These are phyloP conservation scores for Cutaneotrichosporon sp. DNA, from an alignment of 1,284 basidiomycete genomes.

Conservation along the genomic window DNA sequence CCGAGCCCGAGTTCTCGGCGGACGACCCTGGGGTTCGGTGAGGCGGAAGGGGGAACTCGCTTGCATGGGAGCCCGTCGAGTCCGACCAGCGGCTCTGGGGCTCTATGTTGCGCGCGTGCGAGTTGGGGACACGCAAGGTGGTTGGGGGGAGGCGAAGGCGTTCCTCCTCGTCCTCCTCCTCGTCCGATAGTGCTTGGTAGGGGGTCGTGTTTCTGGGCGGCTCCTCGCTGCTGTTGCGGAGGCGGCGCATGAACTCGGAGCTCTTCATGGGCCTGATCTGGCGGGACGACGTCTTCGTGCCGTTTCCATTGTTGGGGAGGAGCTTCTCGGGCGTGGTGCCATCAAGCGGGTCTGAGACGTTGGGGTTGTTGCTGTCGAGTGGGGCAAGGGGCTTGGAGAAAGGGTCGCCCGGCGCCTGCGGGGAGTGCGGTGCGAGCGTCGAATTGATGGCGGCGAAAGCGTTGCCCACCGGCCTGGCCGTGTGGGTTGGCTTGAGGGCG, in stretches of 20 bases:
- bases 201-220: neutral
- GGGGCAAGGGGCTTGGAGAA: neutral
- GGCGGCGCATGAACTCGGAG: constrained; percentile 16
- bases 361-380: constrained; percentile 2
- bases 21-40: neutral
- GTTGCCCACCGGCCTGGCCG: neutral
- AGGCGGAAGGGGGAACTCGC: constrained; percentile 4
- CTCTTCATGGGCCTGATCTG: constrained; percentile 13
- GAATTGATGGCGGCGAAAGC: neutral
- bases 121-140: neutral
- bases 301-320: constrained; percentile 2
- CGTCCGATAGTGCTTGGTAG: constrained; percentile 6
- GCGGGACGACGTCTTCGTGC: neutral
- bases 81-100: neutral
- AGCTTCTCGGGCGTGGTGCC: constrained; percentile 1
- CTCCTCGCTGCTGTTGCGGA: constrained; percentile 5
- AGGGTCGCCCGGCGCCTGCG: neutral
- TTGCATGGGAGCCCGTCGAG: neutral
- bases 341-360: neutral
- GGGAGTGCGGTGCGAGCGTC: neutral
- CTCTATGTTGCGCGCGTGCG: neutral
- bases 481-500: constrained; percentile 1
- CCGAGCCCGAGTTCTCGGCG: constrained; percentile 1
- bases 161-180: constrained; percentile 17
- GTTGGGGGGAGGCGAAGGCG: constrained; percentile 4